Evolutionary conservation across 2,329 filamentous ascomycete species (phyloP).

Genomic region (Pseudocercospora fuligena): DNA sequence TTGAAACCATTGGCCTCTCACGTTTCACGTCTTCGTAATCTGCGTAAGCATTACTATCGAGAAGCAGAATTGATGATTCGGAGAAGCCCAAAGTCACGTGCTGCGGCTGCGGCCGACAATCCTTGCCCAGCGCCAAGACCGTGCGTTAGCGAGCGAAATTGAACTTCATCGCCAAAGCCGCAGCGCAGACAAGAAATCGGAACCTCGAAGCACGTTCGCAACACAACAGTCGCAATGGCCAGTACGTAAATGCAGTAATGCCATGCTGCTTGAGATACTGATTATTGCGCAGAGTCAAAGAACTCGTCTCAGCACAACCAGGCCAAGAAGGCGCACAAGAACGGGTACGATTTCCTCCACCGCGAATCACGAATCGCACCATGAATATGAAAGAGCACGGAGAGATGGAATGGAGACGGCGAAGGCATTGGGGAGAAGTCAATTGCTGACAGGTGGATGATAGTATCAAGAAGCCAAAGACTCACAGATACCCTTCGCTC

Average conservation of each 20-base stretch:
- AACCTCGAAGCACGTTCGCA: constrained; percentile 25
- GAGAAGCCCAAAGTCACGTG: not conserved
- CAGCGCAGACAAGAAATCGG: constrained; percentile 8
- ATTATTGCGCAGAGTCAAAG: constrained; percentile 80
- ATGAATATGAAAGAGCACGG: not conserved
- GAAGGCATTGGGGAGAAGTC: constrained; percentile 4
- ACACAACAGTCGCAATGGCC: constrained; percentile 63
- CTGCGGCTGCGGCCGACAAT: not conserved
- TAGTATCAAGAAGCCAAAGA: constrained; percentile 99
- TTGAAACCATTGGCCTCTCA: constrained; percentile 21
- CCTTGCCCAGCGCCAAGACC: not conserved
- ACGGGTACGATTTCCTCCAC: constrained; percentile 73
- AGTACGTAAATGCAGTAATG: constrained; percentile 59
- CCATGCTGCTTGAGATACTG: constrained; percentile 17
- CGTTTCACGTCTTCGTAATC: not conserved
- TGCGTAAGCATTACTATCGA: not conserved
- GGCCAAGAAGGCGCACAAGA: constrained; percentile 97
- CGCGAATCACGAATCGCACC: constrained; percentile 5
- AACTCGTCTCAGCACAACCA: constrained; percentile 99
- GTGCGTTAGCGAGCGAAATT: not conserved
- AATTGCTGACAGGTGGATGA: constrained; percentile 23
- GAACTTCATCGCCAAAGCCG: constrained; percentile 10
- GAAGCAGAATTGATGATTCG: not conserved
- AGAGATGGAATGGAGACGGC: constrained; percentile 1
- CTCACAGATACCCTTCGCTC: constrained; percentile 96